phyloP scores from a whole-genome alignment of 2,329 filamentous ascomycete genomes.

The Sarocladiaceae sp. region DNA sequence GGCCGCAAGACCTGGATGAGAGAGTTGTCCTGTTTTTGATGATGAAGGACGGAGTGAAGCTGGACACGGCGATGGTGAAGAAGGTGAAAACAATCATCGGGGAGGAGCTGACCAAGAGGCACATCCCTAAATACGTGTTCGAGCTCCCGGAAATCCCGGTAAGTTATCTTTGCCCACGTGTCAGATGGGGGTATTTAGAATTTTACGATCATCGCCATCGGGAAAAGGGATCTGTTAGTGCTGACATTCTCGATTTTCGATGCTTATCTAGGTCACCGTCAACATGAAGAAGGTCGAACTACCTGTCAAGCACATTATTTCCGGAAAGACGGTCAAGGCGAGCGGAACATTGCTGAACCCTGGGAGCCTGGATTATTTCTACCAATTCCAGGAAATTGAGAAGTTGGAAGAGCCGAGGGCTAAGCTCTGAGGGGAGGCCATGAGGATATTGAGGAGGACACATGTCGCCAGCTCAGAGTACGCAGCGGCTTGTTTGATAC shows the following conservation, averaged over 20 bases:
- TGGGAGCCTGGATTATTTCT: slow-evolving; percentile 59
- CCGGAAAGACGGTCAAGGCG: slow-evolving; percentile 67
- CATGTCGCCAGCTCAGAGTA: too few relatives aligned
- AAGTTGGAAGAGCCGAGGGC: slow-evolving; percentile 24
- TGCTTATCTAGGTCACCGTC: slow-evolving; percentile 67
- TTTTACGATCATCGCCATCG: too few relatives aligned
- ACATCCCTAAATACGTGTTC: slow-evolving; percentile 76
- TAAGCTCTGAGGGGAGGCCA: slow-evolving; percentile 23
- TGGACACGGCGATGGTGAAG: slow-evolving; percentile 50
- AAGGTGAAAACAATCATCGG: slow-evolving; percentile 62
- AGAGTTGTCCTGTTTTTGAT: slow-evolving; percentile 51
- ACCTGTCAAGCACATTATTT: slow-evolving; percentile 81
- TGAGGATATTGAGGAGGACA: too few relatives aligned
- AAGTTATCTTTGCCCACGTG: slow-evolving; percentile 28
- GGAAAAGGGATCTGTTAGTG: background rate
- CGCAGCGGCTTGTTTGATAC: too few relatives aligned
- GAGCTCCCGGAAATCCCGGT: slow-evolving; percentile 78
- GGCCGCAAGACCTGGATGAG: slow-evolving; percentile 53
- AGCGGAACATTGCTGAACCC: slow-evolving; percentile 77
- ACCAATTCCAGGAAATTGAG: slow-evolving; percentile 44
- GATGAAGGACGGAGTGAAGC: slow-evolving; percentile 51
- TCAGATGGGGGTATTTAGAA: too few relatives aligned
- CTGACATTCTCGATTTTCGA: background rate
- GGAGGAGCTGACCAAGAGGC: slow-evolving; percentile 63
- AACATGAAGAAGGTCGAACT: slow-evolving; percentile 84